Evolutionary conservation across 139 green algal species (phyloP).

Genomic region (Micractinium conductrix): DNA sequence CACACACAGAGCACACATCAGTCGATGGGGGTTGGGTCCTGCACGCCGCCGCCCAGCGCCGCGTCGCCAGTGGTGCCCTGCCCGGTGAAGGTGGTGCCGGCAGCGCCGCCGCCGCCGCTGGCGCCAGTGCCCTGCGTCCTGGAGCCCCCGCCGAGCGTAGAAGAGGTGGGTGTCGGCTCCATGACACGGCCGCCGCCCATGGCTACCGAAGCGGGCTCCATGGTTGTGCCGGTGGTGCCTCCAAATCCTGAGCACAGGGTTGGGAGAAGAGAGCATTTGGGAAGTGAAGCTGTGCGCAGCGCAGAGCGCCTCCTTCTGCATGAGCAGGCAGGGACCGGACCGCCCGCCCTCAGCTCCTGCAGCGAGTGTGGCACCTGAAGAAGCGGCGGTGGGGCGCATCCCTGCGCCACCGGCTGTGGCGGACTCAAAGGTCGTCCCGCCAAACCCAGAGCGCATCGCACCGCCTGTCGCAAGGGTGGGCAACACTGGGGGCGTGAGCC

Average conservation of each 20-base stretch:
- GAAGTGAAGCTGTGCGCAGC: too few species aligned
- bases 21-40: conserved; percentile 2
- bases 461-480: not conserved
- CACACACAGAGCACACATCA: not conserved
- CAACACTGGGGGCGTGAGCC: too few species aligned
- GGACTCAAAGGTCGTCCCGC: not conserved
- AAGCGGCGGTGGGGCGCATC: too few species aligned
- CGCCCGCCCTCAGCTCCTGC: too few species aligned
- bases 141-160: too few species aligned
- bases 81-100: not conserved
- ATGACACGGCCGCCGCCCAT: not conserved
- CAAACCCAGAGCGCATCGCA: not conserved
- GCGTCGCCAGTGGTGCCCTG: not conserved
- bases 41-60: not conserved
- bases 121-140: not conserved
- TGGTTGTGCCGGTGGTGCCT: not conserved
- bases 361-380: too few species aligned
- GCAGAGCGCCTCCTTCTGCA: too few species aligned
- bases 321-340: too few species aligned
- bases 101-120: not conserved
- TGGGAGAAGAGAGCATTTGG: too few species aligned
- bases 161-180: too few species aligned
- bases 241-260: not conserved
- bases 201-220: not conserved
- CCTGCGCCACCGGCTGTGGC: too few species aligned